A percentile compares a stretch with the other conserved stretches of the same genome.
phyloP scores from a whole-genome alignment of 768 basidiomycete species.

The Cubamyces lactineus region DNA sequence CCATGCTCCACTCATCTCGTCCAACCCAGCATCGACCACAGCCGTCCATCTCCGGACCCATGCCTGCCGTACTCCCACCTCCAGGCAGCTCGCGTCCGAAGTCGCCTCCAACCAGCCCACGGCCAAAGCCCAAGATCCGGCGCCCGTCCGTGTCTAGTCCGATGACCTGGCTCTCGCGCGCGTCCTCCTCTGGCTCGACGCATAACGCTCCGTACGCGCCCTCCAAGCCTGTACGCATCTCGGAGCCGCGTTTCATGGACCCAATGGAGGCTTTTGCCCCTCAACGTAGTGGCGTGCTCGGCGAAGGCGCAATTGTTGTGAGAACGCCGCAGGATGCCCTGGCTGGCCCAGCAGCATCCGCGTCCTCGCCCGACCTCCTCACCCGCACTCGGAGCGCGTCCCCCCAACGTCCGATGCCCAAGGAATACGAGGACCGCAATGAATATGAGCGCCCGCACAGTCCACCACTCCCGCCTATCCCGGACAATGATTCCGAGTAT shows the following conservation, averaged over 20 bases:
- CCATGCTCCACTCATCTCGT: slow-evolving; percentile 18
- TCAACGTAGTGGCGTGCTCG: slow-evolving; percentile 54
- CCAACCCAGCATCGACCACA: slow-evolving; percentile 11
- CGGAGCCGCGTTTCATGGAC: slow-evolving; percentile 45
- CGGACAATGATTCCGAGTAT: slow-evolving; percentile 19
- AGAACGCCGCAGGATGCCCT: slow-evolving; percentile 82
- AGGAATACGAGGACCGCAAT: slow-evolving; percentile 10
- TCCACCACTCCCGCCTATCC: slow-evolving; percentile 31
- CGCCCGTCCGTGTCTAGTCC: slow-evolving; percentile 45
- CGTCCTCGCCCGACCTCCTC: slow-evolving; percentile 27
- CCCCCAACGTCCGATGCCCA: slow-evolving; percentile 2
- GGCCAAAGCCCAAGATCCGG: slow-evolving; percentile 30
- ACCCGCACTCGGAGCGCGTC: slow-evolving; percentile 10
- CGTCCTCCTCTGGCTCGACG: slow-evolving; percentile 37
- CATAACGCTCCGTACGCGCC: slow-evolving; percentile 35
- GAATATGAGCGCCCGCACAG: slow-evolving; percentile 10
- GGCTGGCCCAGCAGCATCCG: slow-evolving; percentile 33
- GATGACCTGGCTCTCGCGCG: slow-evolving; percentile 48
- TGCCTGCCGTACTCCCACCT: slow-evolving; percentile 16
- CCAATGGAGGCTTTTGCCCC: slow-evolving; percentile 36
- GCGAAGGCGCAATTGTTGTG: slow-evolving; percentile 75
- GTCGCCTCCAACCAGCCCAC: slow-evolving; percentile 37
- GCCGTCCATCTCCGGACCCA: slow-evolving; percentile 28
- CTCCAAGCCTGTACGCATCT: slow-evolving; percentile 45
- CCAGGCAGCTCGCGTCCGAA: slow-evolving; percentile 16